A percentile compares a stretch with the other conserved stretches of the same genome.
These are phyloP conservation scores for Tulasnella sp. DNA, from an alignment of 768 basidiomycete genomes.

Conservation along the genomic window DNA sequence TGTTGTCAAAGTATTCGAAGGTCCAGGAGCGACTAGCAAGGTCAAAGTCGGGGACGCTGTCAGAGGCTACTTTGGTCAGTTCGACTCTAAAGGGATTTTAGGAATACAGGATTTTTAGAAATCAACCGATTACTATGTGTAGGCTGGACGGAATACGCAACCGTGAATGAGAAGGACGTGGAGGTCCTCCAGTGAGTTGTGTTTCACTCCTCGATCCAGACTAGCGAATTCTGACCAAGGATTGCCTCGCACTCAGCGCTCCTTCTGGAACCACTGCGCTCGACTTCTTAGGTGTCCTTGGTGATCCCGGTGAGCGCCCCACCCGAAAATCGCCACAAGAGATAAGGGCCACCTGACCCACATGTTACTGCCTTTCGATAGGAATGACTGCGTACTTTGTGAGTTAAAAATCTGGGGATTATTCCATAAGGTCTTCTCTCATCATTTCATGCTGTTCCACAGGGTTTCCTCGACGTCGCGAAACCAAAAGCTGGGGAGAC, in stretches of 20 bases:
- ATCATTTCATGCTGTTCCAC: conserved; percentile 30
- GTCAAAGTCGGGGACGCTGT: conserved; percentile 64
- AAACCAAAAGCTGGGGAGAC: conserved; percentile 75
- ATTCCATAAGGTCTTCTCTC: conserved; percentile 39
- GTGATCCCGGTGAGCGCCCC: conserved; percentile 58
- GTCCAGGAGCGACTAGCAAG: neutral
- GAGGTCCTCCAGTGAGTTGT: conserved; percentile 44
- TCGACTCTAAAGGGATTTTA: neutral
- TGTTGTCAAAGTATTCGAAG: conserved; percentile 21
- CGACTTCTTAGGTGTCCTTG: conserved; percentile 79
- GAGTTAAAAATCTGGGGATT: conserved; percentile 20
- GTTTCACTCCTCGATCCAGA: neutral
- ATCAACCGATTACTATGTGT: neutral
- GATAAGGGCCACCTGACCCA: no score
- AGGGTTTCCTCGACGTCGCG: conserved; percentile 79
- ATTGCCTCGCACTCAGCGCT: conserved; percentile 31
- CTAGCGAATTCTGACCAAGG: neutral
- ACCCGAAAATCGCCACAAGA: no score
- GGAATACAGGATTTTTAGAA: neutral
- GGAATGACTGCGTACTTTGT: conserved; percentile 51
- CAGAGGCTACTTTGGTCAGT: conserved; percentile 47
- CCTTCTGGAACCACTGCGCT: conserved; percentile 50
- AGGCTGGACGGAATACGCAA: conserved; percentile 74
- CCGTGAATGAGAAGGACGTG: conserved; percentile 44
- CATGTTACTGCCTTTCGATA: neutral